Evolutionary conservation across 2,329 filamentous ascomycete genomes (phyloP), one percentile per base, ranked within the genome.

Genomic region (Colletotrichum abscissum): DNA sequence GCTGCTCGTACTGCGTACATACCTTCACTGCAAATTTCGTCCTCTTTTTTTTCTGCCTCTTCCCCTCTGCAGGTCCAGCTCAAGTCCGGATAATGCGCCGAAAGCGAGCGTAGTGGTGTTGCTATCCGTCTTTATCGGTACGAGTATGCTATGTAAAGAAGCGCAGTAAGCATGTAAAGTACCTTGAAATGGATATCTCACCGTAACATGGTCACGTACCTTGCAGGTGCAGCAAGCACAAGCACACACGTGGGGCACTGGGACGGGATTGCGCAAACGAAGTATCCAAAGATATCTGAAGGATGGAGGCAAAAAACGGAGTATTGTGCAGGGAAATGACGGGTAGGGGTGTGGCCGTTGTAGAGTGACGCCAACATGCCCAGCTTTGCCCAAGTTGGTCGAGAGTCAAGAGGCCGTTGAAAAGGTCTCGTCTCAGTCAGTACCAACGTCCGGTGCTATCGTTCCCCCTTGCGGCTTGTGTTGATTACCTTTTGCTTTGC

Each of bases 261-360:
- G 56, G 58, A 49, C 59, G 59, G 69, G 54, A 72, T 72, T 69
- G 69, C 69, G 66, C 66, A 72, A 69, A 69, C 66, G 66, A 64
- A 24, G 24, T 46, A 22, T 19, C n/a, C 46, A 14, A 49, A 49
- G 30, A 56, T 38, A 24, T 35, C 14, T 22, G 35, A 14, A 56
- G 57, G 57, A 38, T 33, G 33, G 57, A 42, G 14, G 11, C 11
- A 16, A 55, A 60, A 54, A 19, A 55, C 49, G 69, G 69, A 67
- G 63, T 49, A 26, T 22, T 14, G 38, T 24, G 46, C 26, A 54
- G 56, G 59, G 66, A 64, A 65, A 70, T 73, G 59, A 55, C 28
- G 33, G 55, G 26, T 28, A 49, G 30, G 63, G 57, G 12, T 42
- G 49, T 55, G 28, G 28, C 42, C 42, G 28, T 56, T 33, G 42